Conservation (phyloP, 2,329 filamentous ascomycete genomes). For the Cylindrodendrum hubeiense region DNA sequence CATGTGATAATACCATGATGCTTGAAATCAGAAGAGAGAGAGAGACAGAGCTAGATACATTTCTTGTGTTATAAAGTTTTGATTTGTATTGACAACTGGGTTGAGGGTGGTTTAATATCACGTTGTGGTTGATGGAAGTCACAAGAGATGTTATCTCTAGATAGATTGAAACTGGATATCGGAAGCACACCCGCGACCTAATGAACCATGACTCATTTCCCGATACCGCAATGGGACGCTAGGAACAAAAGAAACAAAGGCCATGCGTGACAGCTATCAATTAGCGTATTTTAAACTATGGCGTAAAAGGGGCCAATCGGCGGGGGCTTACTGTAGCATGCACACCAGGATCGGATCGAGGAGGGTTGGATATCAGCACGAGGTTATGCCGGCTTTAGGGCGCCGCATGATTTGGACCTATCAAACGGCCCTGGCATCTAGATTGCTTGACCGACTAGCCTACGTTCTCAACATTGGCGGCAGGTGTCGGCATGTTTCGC, state of each 20-base stretch:
- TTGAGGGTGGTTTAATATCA: too few relatives aligned
- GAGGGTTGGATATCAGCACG: constrained; percentile 1
- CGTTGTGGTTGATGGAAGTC: background rate
- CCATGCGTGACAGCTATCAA: too few relatives aligned
- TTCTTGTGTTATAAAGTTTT: too few relatives aligned
- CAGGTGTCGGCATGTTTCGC: background rate
- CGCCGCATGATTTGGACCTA: constrained; percentile 6
- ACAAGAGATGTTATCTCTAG: background rate
- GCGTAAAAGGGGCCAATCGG: constrained; percentile 8
- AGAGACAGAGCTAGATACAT: too few relatives aligned
- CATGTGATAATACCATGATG: too few relatives aligned
- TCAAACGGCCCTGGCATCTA: background rate
- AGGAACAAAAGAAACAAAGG: background rate
- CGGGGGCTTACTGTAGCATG: background rate
- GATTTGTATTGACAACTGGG: too few relatives aligned
- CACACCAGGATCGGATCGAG: background rate
- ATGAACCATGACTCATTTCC: background rate
- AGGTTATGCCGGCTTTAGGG: constrained; percentile 11
- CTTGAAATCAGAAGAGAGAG: too few relatives aligned
- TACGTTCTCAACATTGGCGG: background rate
- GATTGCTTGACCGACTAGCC: background rate
- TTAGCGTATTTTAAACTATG: background rate
- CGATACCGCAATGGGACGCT: background rate
- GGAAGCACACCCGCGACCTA: background rate
- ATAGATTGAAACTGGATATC: background rate